A percentile compares a stretch with the other conserved stretches of the same genome.
Conservation (phyloP, 371 early-diverging fungal genomes). For the Mucor indicus region DNA sequence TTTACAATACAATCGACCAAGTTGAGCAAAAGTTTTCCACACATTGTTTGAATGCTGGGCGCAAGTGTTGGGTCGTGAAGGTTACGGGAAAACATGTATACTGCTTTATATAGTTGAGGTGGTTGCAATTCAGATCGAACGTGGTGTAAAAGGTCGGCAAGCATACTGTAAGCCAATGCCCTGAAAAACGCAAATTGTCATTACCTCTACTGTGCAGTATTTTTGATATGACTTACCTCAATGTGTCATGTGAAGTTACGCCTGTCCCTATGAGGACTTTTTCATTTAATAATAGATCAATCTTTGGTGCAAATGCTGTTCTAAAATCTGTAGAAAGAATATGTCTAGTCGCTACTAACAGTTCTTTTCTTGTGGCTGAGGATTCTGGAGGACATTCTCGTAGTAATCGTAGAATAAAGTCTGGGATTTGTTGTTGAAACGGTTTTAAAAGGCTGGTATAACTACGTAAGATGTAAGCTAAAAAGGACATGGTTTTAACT, state of each 20-base stretch:
- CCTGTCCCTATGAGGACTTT: constrained; percentile 91
- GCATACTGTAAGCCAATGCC: constrained; percentile 90
- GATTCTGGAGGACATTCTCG: constrained; percentile 94
- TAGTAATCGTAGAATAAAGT: constrained; percentile 82
- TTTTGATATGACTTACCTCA: constrained; percentile 52
- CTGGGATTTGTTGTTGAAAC: constrained; percentile 84
- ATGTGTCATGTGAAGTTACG: constrained; percentile 87
- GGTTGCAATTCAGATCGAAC: constrained; percentile 83
- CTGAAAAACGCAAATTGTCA: constrained; percentile 27
- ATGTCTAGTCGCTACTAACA: constrained; percentile 92
- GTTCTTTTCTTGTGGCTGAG: constrained; percentile 89
- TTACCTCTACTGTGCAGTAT: neutral
- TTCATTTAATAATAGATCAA: constrained; percentile 87
- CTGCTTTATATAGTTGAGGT: constrained; percentile 75
- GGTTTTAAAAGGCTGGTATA: constrained; percentile 69
- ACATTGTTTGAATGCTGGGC: constrained; percentile 93
- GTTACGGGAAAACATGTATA: constrained; percentile 87
- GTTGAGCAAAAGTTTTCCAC: constrained; percentile 88
- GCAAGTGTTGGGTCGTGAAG: constrained; percentile 89
- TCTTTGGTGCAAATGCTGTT: constrained; percentile 80
- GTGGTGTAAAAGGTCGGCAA: constrained; percentile 95
- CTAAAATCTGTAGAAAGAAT: constrained; percentile 91
- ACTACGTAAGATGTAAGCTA: constrained; percentile 90
- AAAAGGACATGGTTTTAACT: constrained; percentile 95
- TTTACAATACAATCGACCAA: constrained; percentile 83